Conservation (phyloP, 1,284 basidiomycete genomes). For the Marasmius fiardii region DNA sequence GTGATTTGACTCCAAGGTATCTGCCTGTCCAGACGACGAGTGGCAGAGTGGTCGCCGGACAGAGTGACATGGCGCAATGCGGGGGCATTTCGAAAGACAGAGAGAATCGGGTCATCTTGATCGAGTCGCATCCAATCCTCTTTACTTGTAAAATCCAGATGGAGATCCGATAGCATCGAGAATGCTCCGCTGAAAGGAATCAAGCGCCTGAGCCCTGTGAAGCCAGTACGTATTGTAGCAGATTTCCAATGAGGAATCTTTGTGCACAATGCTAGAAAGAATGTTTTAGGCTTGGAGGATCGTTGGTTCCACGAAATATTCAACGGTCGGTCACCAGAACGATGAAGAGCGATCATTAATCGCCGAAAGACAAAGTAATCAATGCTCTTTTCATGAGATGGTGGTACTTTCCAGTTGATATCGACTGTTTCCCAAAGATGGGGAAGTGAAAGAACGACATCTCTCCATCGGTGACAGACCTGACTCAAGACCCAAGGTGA, state of each 20-base stretch:
- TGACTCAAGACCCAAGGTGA: too few relatives aligned
- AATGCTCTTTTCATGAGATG: too few relatives aligned
- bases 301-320: too few relatives aligned
- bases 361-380: too few relatives aligned
- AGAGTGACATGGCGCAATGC: neutral
- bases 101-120: neutral
- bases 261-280: neutral
- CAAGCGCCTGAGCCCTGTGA: neutral
- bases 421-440: too few relatives aligned
- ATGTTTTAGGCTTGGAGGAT: neutral
- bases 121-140: neutral
- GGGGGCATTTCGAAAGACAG: neutral
- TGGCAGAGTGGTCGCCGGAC: neutral
- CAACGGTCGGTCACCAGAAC: too few relatives aligned
- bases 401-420: too few relatives aligned
- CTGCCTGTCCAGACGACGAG: neutral
- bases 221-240: neutral
- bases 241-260: neutral
- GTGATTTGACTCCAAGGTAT: neutral
- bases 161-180: neutral
- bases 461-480: too few relatives aligned
- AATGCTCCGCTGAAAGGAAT: neutral
- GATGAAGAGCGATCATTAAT: too few relatives aligned
- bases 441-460: too few relatives aligned
- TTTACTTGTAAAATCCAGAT: neutral